Evolutionary conservation across 2,329 filamentous ascomycete genomes (phyloP).

Genomic region (Aspergillus ochraceus): DNA sequence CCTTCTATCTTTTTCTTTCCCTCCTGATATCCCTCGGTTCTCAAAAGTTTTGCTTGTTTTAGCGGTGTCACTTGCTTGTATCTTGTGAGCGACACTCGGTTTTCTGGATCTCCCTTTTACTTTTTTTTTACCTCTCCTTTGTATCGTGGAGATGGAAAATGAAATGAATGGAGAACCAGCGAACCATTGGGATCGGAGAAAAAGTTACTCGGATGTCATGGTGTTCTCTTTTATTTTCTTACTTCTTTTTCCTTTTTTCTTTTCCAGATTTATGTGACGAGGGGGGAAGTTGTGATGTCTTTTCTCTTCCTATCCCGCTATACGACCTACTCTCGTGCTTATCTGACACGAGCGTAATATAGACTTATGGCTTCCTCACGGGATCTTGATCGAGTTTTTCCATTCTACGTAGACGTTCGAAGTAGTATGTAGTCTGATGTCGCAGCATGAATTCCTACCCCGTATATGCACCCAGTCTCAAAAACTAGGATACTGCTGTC

Average conservation of each 20-base stretch:
- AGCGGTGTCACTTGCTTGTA: constrained; percentile 34
- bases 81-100: constrained; percentile 34
- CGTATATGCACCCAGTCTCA: constrained; percentile 3
- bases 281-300: constrained; percentile 27
- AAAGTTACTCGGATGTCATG: constrained; percentile 25
- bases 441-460: not conserved
- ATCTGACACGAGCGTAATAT: constrained; percentile 30
- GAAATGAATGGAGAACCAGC: constrained; percentile 2
- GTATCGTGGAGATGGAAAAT: not conserved
- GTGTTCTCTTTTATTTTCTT: constrained; percentile 10
- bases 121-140: constrained; percentile 6
- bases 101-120: constrained; percentile 12
- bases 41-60: constrained; percentile 39
- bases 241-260: not conserved
- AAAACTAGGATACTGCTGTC: constrained; percentile 33
- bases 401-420: not conserved
- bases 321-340: constrained; percentile 8
- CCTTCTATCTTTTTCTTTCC: constrained; percentile 23
- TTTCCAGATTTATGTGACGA: constrained; percentile 16
- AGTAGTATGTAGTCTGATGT: not conserved
- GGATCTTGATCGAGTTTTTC: constrained; percentile 11
- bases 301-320: constrained; percentile 19
- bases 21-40: constrained; percentile 45
- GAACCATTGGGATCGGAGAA: constrained; percentile 21
- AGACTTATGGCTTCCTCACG: constrained; percentile 32